Conservation (phyloP, 805 yeast species). For the Schwanniomyces sp. region DNA sequence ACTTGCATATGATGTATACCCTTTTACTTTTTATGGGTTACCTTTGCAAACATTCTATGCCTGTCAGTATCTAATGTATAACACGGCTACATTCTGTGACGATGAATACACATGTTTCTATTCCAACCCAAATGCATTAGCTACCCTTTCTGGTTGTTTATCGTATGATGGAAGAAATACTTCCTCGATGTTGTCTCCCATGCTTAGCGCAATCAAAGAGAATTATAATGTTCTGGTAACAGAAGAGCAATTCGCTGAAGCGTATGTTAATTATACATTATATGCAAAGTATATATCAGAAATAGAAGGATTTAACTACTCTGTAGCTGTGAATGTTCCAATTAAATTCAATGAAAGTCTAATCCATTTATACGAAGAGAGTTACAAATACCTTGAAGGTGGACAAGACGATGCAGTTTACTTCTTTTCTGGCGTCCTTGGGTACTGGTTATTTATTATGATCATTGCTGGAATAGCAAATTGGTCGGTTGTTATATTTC, state of each 20-base stretch:
- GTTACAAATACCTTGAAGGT: conserved; percentile 38
- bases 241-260: conserved; percentile 16
- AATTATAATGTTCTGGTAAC: conserved; percentile 20
- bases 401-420: conserved; percentile 44
- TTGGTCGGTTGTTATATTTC: conserved; percentile 32
- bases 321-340: conserved; percentile 19
- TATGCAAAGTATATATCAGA: conserved; percentile 10
- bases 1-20: not conserved
- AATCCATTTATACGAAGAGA: conserved; percentile 15
- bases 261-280: conserved; percentile 15
- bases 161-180: conserved; percentile 15
- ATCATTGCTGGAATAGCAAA: conserved; percentile 23
- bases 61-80: not conserved
- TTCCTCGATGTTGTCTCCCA: conserved; percentile 20
- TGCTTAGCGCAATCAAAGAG: conserved; percentile 22
- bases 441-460: conserved; percentile 33
- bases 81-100: not conserved
- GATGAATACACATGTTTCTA: conserved; percentile 19
- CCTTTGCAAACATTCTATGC: not conserved
- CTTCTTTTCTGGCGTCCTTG: conserved; percentile 34
- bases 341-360: conserved; percentile 22
- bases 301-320: conserved; percentile 4
- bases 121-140: conserved; percentile 27
- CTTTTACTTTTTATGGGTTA: not conserved
- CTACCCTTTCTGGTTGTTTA: conserved; percentile 37